Conservation (phyloP, 1,284 basidiomycete genomes). For the Trametes hirsuta region DNA sequence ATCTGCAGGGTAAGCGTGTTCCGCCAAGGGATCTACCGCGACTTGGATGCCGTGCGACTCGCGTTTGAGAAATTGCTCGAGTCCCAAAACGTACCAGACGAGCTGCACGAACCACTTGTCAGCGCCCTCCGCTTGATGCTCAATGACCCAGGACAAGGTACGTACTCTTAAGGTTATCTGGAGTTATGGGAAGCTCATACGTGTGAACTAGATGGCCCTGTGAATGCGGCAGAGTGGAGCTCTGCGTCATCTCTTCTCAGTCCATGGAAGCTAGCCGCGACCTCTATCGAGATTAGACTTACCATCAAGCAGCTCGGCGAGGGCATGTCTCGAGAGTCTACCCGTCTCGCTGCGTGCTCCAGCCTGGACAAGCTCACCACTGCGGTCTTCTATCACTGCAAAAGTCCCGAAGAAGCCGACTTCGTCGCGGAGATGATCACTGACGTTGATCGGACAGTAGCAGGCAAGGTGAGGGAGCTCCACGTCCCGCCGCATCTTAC, state of each 20-base stretch:
- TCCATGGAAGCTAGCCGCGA: conserved; percentile 81
- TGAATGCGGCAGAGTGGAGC: conserved; percentile 62
- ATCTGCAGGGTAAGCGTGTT: conserved; percentile 67
- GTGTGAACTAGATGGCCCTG: conserved; percentile 31
- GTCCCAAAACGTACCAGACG: conserved; percentile 50
- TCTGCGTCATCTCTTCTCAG: conserved; percentile 66
- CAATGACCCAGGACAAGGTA: conserved; percentile 48
- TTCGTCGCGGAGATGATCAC: conserved; percentile 78
- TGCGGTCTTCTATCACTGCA: conserved; percentile 69
- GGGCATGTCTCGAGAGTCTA: conserved; percentile 58
- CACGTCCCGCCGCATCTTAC: neutral
- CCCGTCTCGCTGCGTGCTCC: conserved; percentile 52
- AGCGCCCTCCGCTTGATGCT: conserved; percentile 65
- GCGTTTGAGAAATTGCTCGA: conserved; percentile 69
- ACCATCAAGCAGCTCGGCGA: conserved; percentile 72
- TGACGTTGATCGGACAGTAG: conserved; percentile 66
- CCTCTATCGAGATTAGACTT: conserved; percentile 76
- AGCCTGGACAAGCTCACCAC: conserved; percentile 66
- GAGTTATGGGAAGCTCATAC: neutral
- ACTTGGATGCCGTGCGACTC: conserved; percentile 66
- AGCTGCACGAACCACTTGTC: conserved; percentile 64
- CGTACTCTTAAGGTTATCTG: neutral
- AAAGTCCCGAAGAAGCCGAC: conserved; percentile 75
- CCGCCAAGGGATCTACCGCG: conserved; percentile 70
- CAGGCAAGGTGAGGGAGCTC: conserved; percentile 57